These are phyloP conservation scores for Phytomonas francai DNA, from an alignment of 208 protist genomes.

Conservation along the genomic window DNA sequence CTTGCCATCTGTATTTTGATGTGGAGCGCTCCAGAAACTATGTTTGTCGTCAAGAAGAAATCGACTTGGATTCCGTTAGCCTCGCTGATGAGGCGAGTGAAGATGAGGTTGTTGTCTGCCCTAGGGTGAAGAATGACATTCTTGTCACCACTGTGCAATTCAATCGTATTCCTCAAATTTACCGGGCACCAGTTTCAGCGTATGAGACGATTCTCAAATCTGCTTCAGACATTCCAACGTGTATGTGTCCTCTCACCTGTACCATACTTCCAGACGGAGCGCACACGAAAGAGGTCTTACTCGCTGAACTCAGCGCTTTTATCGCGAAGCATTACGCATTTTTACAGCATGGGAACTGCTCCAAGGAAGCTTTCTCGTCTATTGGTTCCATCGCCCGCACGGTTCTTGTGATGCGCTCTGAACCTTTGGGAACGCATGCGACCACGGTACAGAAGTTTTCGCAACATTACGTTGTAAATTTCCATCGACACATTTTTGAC, in stretches of 20 bases:
- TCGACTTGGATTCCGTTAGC: slow-evolving; percentile 16
- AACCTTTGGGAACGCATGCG: slow-evolving; percentile 4
- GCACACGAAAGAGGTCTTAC: slow-evolving; percentile 25
- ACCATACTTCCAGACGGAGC: slow-evolving; percentile 27
- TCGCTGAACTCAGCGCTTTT: slow-evolving; percentile 41
- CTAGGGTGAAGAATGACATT: slow-evolving; percentile 1
- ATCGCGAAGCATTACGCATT: slow-evolving; percentile 22
- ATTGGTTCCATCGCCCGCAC: slow-evolving; percentile 15
- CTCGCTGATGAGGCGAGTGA: slow-evolving; percentile 3
- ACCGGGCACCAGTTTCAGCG: background rate
- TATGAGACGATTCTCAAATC: background rate
- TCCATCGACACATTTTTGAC: slow-evolving; percentile 33
- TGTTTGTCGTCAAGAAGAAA: slow-evolving; percentile 13
- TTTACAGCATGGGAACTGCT: slow-evolving; percentile 1
- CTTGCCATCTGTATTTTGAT: slow-evolving; percentile 83
- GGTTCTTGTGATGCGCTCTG: slow-evolving; percentile 47
- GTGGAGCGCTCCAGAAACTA: slow-evolving; percentile 63
- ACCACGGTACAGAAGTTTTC: slow-evolving; percentile 51
- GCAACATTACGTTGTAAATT: slow-evolving; percentile 77
- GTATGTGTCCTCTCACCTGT: slow-evolving; percentile 21
- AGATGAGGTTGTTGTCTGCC: slow-evolving; percentile 10
- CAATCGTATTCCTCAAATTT: background rate
- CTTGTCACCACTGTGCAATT: slow-evolving; percentile 10
- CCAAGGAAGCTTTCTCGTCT: background rate
- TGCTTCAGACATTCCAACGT: slow-evolving; percentile 2